Evolutionary conservation across 768 basidiomycete species (phyloP), one percentile per base, ranked within the genome.

Genomic region (Hortiboletus campestris): DNA sequence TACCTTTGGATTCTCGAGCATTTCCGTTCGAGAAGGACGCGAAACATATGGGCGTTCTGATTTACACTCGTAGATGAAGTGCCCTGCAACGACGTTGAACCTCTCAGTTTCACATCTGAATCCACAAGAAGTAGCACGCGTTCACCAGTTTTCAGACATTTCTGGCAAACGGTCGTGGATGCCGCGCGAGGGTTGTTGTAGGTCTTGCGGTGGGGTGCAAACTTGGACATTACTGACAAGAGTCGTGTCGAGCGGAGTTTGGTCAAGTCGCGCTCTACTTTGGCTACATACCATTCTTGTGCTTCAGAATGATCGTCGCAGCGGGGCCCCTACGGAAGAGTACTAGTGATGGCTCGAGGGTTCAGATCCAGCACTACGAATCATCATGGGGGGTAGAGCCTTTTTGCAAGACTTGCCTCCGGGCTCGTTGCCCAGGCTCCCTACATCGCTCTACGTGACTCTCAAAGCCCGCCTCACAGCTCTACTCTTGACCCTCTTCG

Each of bases 21-120:
- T 84, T 63, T 94, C 82, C 2, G 91, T 91, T 40, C 94, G 83
- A 35, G 92, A 94, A 2, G 94, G 94, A n/a, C 95, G 81, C 12
- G 91, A 84, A 39, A 92, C 78, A 69, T 97, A 98, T 25, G 92
- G 90, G 3, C 89, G 80, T 20, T 81, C 63, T 17, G 80, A 79
- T 72, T 91, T 92, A 81, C 95, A 98, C 74, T 97, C 83, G 67
- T 87, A 98, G 13, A 85, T 97, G 69, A 87, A 95, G 72, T 97
- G 95, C 0, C 94, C 94, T 85, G 66, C 36, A 43, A 50, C 19
- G 40, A 42, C 6, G 28, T 44, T 29, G 28, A 32, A 22, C 13
- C 35, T 29, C 16, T 46, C 46, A 13, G 38, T 29, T 28, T 43
- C 31, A 17, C 38, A 19, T 42, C 20, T 38, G 63, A 61, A 49